phyloP scores from a whole-genome alignment of 345 rosid species.

The Stellera chamaejasme region DNA sequence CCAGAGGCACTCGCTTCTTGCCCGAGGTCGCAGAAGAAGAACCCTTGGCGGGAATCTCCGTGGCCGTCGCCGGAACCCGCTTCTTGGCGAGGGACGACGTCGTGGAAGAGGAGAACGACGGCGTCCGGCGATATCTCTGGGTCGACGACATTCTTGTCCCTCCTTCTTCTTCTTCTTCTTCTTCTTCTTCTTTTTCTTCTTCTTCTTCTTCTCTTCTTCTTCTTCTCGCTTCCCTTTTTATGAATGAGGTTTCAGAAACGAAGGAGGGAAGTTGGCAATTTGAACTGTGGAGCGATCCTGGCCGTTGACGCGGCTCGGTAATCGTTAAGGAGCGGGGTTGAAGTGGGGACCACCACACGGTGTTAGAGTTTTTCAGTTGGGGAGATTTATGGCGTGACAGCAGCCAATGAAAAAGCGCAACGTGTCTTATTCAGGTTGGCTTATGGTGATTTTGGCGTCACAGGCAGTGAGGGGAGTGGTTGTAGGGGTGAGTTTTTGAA shows the following conservation, averaged over 20 bases:
- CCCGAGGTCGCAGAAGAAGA: constrained; percentile 28
- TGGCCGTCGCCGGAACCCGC: constrained; percentile 31
- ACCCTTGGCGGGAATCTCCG: constrained; percentile 36
- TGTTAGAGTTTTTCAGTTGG: background rate
- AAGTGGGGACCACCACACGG: constrained; percentile 12
- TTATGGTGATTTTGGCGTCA: constrained; percentile 1
- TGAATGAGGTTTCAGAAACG: constrained; percentile 1
- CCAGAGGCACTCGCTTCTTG: constrained; percentile 73
- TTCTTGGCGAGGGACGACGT: constrained; percentile 47
- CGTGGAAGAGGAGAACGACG: constrained; percentile 37
- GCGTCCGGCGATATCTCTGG: constrained; percentile 15
- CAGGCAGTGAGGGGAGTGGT: constrained; percentile 6
- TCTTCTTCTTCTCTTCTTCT: background rate
- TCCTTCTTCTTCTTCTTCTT: background rate
- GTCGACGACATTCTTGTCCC: constrained; percentile 21
- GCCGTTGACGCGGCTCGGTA: constrained; percentile 23
- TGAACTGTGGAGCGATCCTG: constrained; percentile 19
- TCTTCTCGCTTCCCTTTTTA: constrained; percentile 2
- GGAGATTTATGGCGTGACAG: background rate
- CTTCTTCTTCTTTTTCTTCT: constrained; percentile 5
- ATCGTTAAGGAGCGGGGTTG: constrained; percentile 22
- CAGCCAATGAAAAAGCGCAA: constrained; percentile 2
- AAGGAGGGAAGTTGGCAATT: constrained; percentile 15
- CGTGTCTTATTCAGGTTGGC: background rate
- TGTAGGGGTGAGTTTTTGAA: constrained; percentile 9